Evolutionary conservation across 345 rosid species (phyloP).

Genomic region (Boechera stricta): DNA sequence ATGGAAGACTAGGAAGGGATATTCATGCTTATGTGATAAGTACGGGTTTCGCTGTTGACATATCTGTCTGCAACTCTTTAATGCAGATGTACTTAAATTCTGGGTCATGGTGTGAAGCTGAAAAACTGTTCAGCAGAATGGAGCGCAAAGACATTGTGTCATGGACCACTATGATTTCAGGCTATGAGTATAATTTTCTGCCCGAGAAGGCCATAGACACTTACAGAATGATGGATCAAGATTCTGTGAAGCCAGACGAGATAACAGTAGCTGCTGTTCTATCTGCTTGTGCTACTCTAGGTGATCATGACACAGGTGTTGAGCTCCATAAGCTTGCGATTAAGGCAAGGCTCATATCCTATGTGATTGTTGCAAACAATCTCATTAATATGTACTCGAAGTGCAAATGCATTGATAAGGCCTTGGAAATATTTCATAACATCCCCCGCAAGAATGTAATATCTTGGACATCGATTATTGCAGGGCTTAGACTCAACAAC

Average conservation of each 20-base stretch:
- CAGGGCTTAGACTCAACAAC: constrained; percentile 73
- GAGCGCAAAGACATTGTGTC: constrained; percentile 70
- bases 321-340: constrained; percentile 71
- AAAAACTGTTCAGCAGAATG: constrained; percentile 64
- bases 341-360: constrained; percentile 58
- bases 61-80: constrained; percentile 72
- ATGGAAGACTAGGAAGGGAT: constrained; percentile 65
- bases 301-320: constrained; percentile 58
- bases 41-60: constrained; percentile 54
- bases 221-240: constrained; percentile 66
- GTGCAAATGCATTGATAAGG: constrained; percentile 69
- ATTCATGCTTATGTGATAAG: constrained; percentile 65
- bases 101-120: constrained; percentile 61
- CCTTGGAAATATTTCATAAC: constrained; percentile 65
- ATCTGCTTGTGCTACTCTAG: constrained; percentile 70
- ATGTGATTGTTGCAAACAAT: constrained; percentile 67
- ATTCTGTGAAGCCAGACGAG: constrained; percentile 63
- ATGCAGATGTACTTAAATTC: constrained; percentile 69
- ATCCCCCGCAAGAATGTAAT: constrained; percentile 73
- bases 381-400: constrained; percentile 89
- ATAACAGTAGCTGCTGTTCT: constrained; percentile 69
- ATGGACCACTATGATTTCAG: constrained; percentile 87
- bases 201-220: constrained; percentile 63
- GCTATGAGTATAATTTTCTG: constrained; percentile 60
- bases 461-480: constrained; percentile 84